phyloP scores from a whole-genome alignment of 306 rosid species.

The Begonia loranthoides region DNA sequence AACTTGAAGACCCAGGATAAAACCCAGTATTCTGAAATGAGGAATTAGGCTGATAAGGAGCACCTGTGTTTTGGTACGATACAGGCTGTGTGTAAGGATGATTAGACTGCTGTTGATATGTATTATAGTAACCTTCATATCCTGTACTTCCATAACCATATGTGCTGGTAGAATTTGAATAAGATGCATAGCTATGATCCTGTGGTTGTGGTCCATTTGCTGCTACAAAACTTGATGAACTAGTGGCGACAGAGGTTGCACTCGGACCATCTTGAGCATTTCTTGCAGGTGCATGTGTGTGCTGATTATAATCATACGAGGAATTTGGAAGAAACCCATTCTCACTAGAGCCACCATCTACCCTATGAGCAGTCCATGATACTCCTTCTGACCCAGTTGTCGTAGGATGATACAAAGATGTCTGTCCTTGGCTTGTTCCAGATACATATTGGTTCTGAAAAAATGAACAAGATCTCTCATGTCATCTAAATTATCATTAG shows the following conservation, averaged over 20 bases:
- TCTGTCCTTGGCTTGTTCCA: conserved; percentile 46
- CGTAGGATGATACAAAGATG: conserved; percentile 33
- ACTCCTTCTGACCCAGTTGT: conserved; percentile 46
- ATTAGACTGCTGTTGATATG: conserved; percentile 85
- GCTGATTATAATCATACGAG: conserved; percentile 63
- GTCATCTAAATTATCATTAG: too few relatives aligned
- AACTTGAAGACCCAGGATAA: conserved; percentile 96
- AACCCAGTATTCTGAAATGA: conserved; percentile 99
- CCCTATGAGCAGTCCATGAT: conserved; percentile 48
- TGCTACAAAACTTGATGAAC: conserved; percentile 82
- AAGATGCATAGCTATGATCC: conserved; percentile 77
- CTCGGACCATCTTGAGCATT: conserved; percentile 51
- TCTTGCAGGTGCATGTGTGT: conserved; percentile 49
- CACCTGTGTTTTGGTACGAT: conserved; percentile 99
- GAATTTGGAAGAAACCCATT: conserved; percentile 58
- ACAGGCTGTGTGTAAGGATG: conserved; percentile 84
- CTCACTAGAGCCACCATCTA: conserved; percentile 32
- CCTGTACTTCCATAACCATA: conserved; percentile 90
- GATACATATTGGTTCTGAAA: conserved; percentile 39
- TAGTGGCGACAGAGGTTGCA: conserved; percentile 52
- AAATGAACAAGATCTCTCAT: not conserved
- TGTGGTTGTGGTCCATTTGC: conserved; percentile 70
- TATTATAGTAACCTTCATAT: conserved; percentile 68
- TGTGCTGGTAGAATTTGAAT: conserved; percentile 65
- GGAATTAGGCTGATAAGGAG: conserved; percentile 99